Conservation (phyloP, 2,329 filamentous ascomycete species). For the Beauveria caledonica region DNA sequence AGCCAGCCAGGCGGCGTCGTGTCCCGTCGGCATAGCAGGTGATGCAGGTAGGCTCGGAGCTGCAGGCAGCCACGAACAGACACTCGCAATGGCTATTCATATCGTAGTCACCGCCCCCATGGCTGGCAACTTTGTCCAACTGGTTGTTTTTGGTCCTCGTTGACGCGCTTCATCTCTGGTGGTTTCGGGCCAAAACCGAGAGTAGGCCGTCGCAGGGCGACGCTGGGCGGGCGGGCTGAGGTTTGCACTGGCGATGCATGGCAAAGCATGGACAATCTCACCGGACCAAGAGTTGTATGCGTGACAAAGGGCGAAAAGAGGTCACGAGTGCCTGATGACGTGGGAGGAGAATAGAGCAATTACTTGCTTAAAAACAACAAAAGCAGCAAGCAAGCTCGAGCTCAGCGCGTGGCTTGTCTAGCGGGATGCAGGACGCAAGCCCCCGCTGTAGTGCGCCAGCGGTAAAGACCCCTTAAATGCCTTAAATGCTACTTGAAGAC, state of each 20-base stretch:
- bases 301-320: background rate
- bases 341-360: background rate
- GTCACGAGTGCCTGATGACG: slow-evolving; percentile 10
- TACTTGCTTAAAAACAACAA: background rate
- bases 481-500: too few species aligned
- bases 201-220: background rate
- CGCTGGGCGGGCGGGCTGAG: background rate
- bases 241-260: background rate
- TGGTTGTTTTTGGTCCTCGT: background rate
- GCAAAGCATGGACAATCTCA: background rate
- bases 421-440: background rate
- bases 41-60: background rate
- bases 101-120: background rate
- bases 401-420: background rate
- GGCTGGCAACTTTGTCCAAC: too few species aligned
- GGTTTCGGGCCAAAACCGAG: background rate
- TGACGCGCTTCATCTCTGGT: background rate
- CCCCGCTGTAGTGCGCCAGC: too few species aligned
- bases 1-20: background rate
- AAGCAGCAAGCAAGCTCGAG: background rate
- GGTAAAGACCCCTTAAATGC: too few species aligned
- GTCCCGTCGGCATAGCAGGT: background rate
- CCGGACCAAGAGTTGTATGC: background rate
- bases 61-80: slow-evolving; percentile 2
- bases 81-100: background rate